Base-by-base conservation (phyloP, 2,329 filamentous ascomycete genomes). In the Corynespora cassiicola region DNA sequence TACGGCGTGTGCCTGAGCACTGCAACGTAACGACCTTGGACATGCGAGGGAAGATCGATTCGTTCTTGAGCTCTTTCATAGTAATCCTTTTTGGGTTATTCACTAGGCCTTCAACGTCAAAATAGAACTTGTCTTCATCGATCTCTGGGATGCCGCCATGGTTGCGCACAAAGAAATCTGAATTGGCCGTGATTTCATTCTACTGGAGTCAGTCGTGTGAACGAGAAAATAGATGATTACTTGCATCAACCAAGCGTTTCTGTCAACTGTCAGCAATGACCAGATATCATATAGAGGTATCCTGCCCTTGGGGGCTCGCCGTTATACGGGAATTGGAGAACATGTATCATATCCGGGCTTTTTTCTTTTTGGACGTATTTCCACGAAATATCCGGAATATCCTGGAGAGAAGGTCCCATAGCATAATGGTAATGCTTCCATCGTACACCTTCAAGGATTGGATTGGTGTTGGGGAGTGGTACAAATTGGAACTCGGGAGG, bases 111-210 rank as follows among this genome's bases (percentile, higher is more conserved):
- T 82, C 80, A 5, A 88, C 61, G 2, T 71, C 66, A 11, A 86
- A 70, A 16, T 68, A 75, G 54, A 70, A 85, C 3, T 76, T 70
- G 0, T 79, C 72, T 1, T 75, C 67, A 7, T 86, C 75, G 36
- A 88, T 87, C 6, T 79, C 70, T 0, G 86, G 86, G 12, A 89
- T 81, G 0, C 85, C 85, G 7, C 86, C 85, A 45, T 89, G 86
- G 42, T 89, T 89, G 6, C 86, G 75, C 1, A 89, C 81, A 48
- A 87, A 89, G 49, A 84, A 79, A n/a, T 78, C 68, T 4, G 70
- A 50, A 44, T 87, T 89, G 0, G 75, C 70, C 0, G 86, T 89
- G 24, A 88, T 75, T 15, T 77, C 73, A 4, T 74, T 74, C 56
- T 63, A 19, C 2, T 6, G 2, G 22, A 2, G 27, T 62, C 31